Conservation (phyloP, 2,329 filamentous ascomycete species). For the Colletotrichum karsti region DNA sequence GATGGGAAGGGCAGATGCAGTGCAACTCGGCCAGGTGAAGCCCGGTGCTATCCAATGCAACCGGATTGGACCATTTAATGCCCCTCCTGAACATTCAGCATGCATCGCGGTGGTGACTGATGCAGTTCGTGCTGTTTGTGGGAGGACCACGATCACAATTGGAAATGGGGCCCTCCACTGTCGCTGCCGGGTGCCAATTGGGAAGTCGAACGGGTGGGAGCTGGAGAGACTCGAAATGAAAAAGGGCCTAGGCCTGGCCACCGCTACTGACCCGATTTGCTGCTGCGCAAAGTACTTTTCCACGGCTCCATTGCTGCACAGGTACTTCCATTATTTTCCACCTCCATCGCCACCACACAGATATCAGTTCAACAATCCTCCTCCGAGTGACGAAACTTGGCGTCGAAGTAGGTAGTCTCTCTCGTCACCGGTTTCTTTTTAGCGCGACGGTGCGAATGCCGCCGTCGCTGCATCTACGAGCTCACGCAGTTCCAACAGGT, state of each 20-base stretch:
- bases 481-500: not conserved
- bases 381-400: constrained; percentile 18
- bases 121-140: constrained; percentile 9
- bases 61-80: not conserved
- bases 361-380: not conserved
- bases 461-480: not conserved
- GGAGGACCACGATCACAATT: not conserved
- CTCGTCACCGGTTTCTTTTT: not conserved
- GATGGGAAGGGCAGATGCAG: not conserved
- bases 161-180: too few species aligned
- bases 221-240: not conserved
- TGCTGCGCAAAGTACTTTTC: not conserved
- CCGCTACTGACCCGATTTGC: not conserved
- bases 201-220: not conserved
- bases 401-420: not conserved
- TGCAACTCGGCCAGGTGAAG: not conserved
- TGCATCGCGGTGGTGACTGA: constrained; percentile 7
- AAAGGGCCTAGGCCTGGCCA: not conserved
- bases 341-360: not conserved
- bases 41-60: not conserved
- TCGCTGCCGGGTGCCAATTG: constrained; percentile 11
- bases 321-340: not conserved
- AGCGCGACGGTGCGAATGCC: not conserved
- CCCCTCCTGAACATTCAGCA: constrained; percentile 2
- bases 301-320: not conserved